Evolutionary conservation across 805 yeast genomes (phyloP).

Genomic region (Metschnikowia lunata): DNA sequence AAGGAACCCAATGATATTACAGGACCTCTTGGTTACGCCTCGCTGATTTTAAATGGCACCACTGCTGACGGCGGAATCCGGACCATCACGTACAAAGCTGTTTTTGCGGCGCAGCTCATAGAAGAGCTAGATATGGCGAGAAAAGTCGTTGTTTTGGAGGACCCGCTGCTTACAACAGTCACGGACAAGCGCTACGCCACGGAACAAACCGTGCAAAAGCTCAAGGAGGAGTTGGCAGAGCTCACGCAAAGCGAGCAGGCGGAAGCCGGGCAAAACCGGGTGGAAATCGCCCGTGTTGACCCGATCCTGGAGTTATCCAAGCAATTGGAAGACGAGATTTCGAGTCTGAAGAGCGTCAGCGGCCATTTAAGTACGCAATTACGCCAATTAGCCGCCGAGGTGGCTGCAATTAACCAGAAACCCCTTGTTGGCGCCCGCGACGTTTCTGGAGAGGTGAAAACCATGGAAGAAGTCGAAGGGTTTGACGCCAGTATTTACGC

Average conservation of each 20-base stretch:
- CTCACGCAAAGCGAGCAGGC: not conserved
- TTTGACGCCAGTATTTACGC: conserved; percentile 14
- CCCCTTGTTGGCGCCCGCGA: not conserved
- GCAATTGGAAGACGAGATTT: conserved; percentile 13
- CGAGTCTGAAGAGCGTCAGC: conserved; percentile 5
- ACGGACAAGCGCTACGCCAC: conserved; percentile 18
- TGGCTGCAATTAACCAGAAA: not conserved
- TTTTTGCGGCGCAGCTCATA: conserved; percentile 32
- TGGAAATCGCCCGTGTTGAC: no score
- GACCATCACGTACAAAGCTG: conserved; percentile 39
- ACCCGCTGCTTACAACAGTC: conserved; percentile 15
- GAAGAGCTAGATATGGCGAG: conserved; percentile 34
- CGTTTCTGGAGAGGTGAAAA: conserved; percentile 1
- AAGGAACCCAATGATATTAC: conserved; percentile 17
- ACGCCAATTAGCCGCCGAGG: not conserved
- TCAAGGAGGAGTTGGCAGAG: conserved; percentile 22
- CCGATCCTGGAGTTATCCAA: conserved; percentile 5
- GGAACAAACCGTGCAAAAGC: conserved; percentile 13
- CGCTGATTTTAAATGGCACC: conserved; percentile 37
- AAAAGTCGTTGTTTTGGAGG: conserved; percentile 21
- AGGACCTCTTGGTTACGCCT: conserved; percentile 25
- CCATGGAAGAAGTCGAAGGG: conserved; percentile 16
- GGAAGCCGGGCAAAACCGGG: no score
- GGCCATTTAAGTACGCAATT: conserved; percentile 3
- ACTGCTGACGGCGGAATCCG: conserved; percentile 40